phyloP scores from a whole-genome alignment of 805 yeast genomes.

The Torulaspora franciscae region DNA sequence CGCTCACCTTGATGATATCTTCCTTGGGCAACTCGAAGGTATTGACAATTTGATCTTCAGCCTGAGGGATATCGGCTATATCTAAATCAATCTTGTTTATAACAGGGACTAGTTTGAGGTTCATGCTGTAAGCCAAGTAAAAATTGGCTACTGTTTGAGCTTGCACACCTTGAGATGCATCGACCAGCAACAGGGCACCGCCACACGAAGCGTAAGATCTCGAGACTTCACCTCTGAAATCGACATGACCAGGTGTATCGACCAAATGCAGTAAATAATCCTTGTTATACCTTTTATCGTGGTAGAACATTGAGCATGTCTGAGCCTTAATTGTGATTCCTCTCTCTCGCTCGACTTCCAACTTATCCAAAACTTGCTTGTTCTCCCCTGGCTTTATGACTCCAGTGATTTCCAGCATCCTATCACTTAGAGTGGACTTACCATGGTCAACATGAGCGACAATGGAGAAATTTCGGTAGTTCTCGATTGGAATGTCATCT shows the following conservation, averaged over 20 bases:
- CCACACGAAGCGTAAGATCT: constrained; percentile 95
- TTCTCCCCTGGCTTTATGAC: constrained; percentile 74
- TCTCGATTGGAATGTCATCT: constrained; percentile 70
- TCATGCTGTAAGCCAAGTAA: constrained; percentile 82
- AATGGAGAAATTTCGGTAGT: constrained; percentile 85
- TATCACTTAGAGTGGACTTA: constrained; percentile 83
- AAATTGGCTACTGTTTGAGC: constrained; percentile 99
- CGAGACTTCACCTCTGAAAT: constrained; percentile 81
- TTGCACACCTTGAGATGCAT: constrained; percentile 94
- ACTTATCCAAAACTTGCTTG: constrained; percentile 80
- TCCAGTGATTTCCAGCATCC: constrained; percentile 81
- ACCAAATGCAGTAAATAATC: constrained; percentile 86
- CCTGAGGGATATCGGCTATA: constrained; percentile 69
- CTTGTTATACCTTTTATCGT: constrained; percentile 46
- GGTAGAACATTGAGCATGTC: constrained; percentile 89
- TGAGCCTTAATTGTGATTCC: constrained; percentile 98
- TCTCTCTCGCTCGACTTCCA: constrained; percentile 92
- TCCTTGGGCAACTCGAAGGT: constrained; percentile 75
- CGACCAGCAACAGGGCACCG: constrained; percentile 85
- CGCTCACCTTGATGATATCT: constrained; percentile 80
- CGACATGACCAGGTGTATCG: constrained; percentile 98
- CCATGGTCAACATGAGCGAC: constrained; percentile 95
- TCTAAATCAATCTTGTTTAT: constrained; percentile 89
- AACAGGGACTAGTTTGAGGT: constrained; percentile 76
- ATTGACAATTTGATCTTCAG: constrained; percentile 77